Conservation (phyloP, 2,329 filamentous ascomycete species). For the Amphichorda felina region DNA sequence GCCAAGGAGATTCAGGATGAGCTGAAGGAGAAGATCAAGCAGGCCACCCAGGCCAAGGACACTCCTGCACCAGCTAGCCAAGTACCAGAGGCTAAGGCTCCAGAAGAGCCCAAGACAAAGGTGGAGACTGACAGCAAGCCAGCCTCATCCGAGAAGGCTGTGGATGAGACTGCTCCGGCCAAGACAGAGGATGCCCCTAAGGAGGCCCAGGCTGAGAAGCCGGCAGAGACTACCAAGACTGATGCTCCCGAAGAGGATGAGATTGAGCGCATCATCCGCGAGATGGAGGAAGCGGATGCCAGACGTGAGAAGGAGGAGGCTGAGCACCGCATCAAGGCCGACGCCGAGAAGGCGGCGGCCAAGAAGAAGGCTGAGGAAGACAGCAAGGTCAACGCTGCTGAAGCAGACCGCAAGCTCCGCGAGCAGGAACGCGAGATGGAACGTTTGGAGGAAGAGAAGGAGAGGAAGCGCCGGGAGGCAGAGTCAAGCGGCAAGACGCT, state of each 20-base stretch:
- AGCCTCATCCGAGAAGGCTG: constrained; percentile 10
- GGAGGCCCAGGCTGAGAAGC: constrained; percentile 15
- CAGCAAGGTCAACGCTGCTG: constrained; percentile 32
- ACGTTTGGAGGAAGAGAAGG: constrained; percentile 59
- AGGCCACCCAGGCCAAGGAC: constrained; percentile 31
- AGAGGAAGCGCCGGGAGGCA: constrained; percentile 38
- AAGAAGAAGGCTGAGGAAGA: constrained; percentile 38
- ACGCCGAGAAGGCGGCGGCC: constrained; percentile 30
- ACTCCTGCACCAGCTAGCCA: constrained; percentile 15
- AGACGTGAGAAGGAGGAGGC: constrained; percentile 35
- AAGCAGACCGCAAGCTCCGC: constrained; percentile 53
- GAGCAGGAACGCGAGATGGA: constrained; percentile 66
- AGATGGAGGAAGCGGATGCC: constrained; percentile 47
- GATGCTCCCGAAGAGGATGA: constrained; percentile 39
- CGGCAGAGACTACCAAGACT: constrained; percentile 14
- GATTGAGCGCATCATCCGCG: constrained; percentile 46
- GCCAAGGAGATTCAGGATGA: constrained; percentile 74
- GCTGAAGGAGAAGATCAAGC: constrained; percentile 68
- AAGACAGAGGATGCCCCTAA: constrained; percentile 15
- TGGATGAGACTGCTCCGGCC: constrained; percentile 17
- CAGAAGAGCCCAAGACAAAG: constrained; percentile 4
- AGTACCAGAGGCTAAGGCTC: constrained; percentile 3
- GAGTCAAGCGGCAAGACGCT: constrained; percentile 36
- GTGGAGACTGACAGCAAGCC: constrained; percentile 5
- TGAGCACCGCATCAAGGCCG: constrained; percentile 32